These are phyloP conservation scores for Candida sanyaensis DNA, from an alignment of 1,139 yeast genomes.

Conservation along the genomic window DNA sequence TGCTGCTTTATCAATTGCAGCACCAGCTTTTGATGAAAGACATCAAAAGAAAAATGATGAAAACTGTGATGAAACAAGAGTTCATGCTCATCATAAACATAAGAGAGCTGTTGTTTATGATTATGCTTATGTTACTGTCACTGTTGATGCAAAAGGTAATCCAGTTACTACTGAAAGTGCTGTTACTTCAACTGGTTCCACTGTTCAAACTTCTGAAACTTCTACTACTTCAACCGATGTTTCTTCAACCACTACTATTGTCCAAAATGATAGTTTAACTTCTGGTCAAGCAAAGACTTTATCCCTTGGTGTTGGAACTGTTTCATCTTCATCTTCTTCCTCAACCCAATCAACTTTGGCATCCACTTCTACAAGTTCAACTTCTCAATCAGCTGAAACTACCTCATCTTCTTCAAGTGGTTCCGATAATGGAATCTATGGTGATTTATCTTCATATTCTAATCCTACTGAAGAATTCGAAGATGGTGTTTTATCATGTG, in stretches of 20 bases:
- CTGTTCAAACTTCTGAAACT: constrained; percentile 11
- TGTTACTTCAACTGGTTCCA: constrained; percentile 12
- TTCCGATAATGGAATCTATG: constrained; percentile 40
- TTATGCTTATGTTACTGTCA: constrained; percentile 45
- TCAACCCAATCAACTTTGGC: too few species aligned
- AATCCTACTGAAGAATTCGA: constrained; percentile 56
- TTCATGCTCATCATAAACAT: constrained; percentile 47
- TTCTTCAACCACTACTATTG: constrained; percentile 18
- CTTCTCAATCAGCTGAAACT: constrained; percentile 17
- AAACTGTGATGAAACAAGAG: constrained; percentile 41
- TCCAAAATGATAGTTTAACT: constrained; percentile 55
- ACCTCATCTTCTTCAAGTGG: constrained; percentile 14
- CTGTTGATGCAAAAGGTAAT: constrained; percentile 40
- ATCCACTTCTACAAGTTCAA: constrained; percentile 8
- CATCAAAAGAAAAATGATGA: constrained; percentile 27
- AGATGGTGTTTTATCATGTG: constrained; percentile 67
- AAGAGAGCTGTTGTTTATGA: constrained; percentile 43
- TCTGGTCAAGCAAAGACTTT: constrained; percentile 48
- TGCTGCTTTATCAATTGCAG: constrained; percentile 47
- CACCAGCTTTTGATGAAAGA: constrained; percentile 40
- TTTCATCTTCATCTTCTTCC: too few species aligned
- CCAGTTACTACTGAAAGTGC: constrained; percentile 20
- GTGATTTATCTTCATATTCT: constrained; percentile 56
- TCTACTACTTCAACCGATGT: constrained; percentile 12
- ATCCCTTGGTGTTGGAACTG: constrained; percentile 8